phyloP scores from a whole-genome alignment of 2,329 filamentous ascomycete genomes.

The Curvularia hawaiiensis region DNA sequence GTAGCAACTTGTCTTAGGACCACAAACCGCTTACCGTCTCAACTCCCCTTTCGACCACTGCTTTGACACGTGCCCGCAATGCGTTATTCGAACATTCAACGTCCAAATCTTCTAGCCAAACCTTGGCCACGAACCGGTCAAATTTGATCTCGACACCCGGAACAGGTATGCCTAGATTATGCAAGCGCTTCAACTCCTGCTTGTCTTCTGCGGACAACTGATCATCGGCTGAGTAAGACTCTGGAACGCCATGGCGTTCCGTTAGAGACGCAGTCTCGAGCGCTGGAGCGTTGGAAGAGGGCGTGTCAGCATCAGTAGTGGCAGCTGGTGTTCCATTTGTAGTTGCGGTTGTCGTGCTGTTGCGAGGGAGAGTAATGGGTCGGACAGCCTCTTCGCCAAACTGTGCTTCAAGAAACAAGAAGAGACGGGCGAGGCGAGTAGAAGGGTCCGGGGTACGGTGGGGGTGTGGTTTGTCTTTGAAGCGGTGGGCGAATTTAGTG shows the following conservation, averaged over 20 bases:
- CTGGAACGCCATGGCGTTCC: slow-evolving; percentile 18
- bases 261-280: slow-evolving; percentile 4
- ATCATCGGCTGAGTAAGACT: slow-evolving; percentile 3
- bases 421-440: slow-evolving; percentile 81
- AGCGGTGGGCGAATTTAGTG: slow-evolving; percentile 27
- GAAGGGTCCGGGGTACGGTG: slow-evolving; percentile 73
- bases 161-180: slow-evolving; percentile 85
- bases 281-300: neutral
- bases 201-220: slow-evolving; percentile 30
- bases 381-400: slow-evolving; percentile 84
- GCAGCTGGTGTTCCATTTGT: slow-evolving; percentile 10
- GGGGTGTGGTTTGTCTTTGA: slow-evolving; percentile 62
- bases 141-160: slow-evolving; percentile 86
- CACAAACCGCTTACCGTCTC: slow-evolving; percentile 68
- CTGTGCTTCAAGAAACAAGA: slow-evolving; percentile 96
- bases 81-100: slow-evolving; percentile 83
- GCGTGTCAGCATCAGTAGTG: slow-evolving; percentile 3
- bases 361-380: slow-evolving; percentile 72
- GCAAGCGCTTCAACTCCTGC: slow-evolving; percentile 75
- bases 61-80: slow-evolving; percentile 81
- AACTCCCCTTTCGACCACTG: slow-evolving; percentile 86
- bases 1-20: slow-evolving; percentile 9
- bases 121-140: slow-evolving; percentile 82
- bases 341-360: slow-evolving; percentile 47
- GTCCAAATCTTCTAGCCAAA: slow-evolving; percentile 91